Conservation (phyloP, 176 grass and related monocot species). For the Triticum dicoccoides region DNA sequence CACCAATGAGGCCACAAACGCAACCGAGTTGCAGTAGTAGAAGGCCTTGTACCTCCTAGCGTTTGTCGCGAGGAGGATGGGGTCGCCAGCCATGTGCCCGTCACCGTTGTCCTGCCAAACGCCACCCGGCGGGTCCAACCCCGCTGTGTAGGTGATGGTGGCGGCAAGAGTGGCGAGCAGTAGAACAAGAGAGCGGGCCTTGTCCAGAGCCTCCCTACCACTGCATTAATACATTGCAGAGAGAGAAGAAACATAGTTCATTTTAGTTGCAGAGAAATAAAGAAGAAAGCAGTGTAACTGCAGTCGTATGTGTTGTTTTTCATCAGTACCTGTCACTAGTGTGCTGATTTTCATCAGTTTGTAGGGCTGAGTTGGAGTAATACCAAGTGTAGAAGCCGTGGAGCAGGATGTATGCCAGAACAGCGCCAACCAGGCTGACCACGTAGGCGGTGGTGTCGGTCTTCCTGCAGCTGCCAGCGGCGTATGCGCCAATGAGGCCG, state of each 20-base stretch:
- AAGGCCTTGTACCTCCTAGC: constrained; percentile 18
- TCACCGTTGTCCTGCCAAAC: neutral
- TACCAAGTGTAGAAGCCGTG: too few species aligned
- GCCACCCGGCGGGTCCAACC: constrained; percentile 38
- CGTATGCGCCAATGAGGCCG: neutral
- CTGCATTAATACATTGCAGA: neutral
- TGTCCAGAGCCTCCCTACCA: neutral
- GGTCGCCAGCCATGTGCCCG: constrained; percentile 13
- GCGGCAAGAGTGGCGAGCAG: constrained; percentile 38
- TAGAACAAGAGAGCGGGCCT: constrained; percentile 3
- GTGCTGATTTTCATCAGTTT: too few species aligned
- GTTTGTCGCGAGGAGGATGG: neutral
- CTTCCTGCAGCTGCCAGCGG: constrained; percentile 6
- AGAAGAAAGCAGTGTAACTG: neutral
- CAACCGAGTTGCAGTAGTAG: constrained; percentile 45
- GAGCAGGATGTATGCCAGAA: too few species aligned
- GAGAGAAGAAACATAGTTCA: neutral
- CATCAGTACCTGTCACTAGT: too few species aligned
- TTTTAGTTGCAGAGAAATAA: neutral
- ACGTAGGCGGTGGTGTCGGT: neutral
- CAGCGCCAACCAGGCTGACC: too few species aligned
- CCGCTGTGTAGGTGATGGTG: constrained; percentile 45
- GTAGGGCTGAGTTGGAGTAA: too few species aligned
- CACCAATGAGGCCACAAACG: constrained; percentile 42
- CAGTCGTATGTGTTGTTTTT: too few species aligned